These are phyloP conservation scores for Candida taoyuanica DNA, from an alignment of 805 yeast genomes.

Conservation along the genomic window DNA sequence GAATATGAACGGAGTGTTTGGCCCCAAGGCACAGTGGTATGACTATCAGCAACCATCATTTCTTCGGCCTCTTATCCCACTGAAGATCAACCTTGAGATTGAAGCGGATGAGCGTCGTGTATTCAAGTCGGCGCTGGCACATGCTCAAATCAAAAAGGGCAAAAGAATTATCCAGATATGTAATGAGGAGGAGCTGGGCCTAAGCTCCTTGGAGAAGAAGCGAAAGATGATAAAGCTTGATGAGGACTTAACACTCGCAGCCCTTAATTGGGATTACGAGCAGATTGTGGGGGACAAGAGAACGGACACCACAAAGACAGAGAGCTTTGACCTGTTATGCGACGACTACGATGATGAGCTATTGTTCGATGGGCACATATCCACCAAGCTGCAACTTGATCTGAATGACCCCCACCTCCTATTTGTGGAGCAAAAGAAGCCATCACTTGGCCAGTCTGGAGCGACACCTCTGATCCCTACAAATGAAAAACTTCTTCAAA, in stretches of 20 bases:
- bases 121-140: conserved; percentile 36
- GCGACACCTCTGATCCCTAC: conserved; percentile 38
- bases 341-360: conserved; percentile 59
- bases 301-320: conserved; percentile 1
- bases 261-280: conserved; percentile 78
- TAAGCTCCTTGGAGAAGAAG: conserved; percentile 14
- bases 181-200: conserved; percentile 16
- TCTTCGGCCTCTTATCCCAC: conserved; percentile 43
- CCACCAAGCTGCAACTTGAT: conserved; percentile 51
- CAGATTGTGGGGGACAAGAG: conserved; percentile 45
- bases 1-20: conserved; percentile 61
- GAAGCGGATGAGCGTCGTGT: conserved; percentile 55
- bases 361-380: conserved; percentile 65
- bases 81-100: conserved; percentile 54
- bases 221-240: conserved; percentile 21
- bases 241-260: conserved; percentile 57
- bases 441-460: conserved; percentile 11
- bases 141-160: conserved; percentile 7
- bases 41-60: conserved; percentile 43
- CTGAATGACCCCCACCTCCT: conserved; percentile 83
- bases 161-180: conserved; percentile 19
- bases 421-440: conserved; percentile 46
- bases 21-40: conserved; percentile 55
- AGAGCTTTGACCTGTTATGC: conserved; percentile 15
- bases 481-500: conserved; percentile 47